Evolutionary conservation across 2,329 filamentous ascomycete genomes (phyloP).

Genomic region (Paradendryphiella salina): DNA sequence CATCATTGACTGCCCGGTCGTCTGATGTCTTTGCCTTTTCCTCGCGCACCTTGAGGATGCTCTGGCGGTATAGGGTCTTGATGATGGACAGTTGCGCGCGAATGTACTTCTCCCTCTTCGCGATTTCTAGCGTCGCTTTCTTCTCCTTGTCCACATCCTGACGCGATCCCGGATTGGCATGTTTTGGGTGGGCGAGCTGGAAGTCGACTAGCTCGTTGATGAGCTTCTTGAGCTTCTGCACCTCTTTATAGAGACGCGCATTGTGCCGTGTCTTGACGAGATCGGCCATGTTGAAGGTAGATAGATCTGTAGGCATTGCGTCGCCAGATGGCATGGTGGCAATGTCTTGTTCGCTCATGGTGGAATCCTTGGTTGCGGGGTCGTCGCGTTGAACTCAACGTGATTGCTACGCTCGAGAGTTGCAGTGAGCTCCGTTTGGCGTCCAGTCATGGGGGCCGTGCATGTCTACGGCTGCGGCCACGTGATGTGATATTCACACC

Average conservation of each 20-base stretch:
- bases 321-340: conserved; percentile 3
- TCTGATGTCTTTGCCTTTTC: conserved; percentile 87
- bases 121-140: conserved; percentile 30
- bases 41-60: conserved; percentile 77
- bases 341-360: conserved; percentile 15
- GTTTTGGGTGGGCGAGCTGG: conserved; percentile 33
- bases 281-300: conserved; percentile 29
- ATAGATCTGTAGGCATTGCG: conserved; percentile 19
- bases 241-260: conserved; percentile 35
- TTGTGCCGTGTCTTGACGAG: conserved; percentile 40
- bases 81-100: conserved; percentile 62
- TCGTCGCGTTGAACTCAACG: background rate
- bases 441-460: background rate
- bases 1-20: conserved; percentile 86
- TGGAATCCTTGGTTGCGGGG: background rate
- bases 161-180: conserved; percentile 21
- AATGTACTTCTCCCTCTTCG: conserved; percentile 68
- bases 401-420: background rate
- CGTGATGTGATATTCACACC: background rate
- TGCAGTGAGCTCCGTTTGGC: background rate
- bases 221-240: conserved; percentile 38
- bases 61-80: conserved; percentile 79
- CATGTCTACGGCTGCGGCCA: background rate
- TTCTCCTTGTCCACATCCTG: conserved; percentile 34
- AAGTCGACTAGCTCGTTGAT: conserved; percentile 42